These are phyloP conservation scores for Anacardium occidentale DNA, from an alignment of 345 rosid species.

Conservation along the genomic window DNA sequence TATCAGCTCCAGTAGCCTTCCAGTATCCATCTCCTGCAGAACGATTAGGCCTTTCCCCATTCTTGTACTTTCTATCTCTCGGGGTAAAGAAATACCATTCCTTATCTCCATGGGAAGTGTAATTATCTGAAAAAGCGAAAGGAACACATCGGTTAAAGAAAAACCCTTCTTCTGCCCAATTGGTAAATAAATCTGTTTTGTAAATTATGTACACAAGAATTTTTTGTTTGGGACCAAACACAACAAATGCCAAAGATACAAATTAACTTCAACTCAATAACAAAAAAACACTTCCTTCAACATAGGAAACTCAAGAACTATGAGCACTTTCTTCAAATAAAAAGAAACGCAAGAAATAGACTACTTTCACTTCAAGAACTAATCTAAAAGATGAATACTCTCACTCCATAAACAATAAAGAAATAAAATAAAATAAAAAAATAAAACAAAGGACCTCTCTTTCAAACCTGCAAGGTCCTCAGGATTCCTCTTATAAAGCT, in stretches of 20 bases:
- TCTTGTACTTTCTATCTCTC: conserved; percentile 23
- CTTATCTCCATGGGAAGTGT: conserved; percentile 11
- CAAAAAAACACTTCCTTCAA: neutral
- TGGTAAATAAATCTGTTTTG: no score
- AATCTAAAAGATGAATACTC: neutral
- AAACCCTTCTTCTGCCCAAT: no score
- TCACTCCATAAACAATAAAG: neutral
- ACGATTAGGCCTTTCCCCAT: conserved; percentile 24
- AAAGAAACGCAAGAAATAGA: no score
- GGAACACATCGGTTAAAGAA: no score
- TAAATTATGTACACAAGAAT: no score
- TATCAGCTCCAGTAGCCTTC: conserved; percentile 36
- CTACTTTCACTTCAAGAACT: no score
- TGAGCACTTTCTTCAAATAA: no score
- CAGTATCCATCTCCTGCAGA: conserved; percentile 28
- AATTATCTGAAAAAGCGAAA: neutral
- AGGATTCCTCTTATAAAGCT: conserved; percentile 22
- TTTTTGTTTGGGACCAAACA: no score
- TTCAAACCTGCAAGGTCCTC: conserved; percentile 16
- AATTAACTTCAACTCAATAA: no score
- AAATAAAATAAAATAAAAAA: neutral
- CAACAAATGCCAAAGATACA: neutral
- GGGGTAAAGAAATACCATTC: conserved; percentile 31
- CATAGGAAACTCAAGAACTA: neutral
- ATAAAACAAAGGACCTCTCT: neutral